Evolutionary conservation across 1,284 basidiomycete genomes (phyloP).

Genomic region (Sanguinoderma infundibulare): DNA sequence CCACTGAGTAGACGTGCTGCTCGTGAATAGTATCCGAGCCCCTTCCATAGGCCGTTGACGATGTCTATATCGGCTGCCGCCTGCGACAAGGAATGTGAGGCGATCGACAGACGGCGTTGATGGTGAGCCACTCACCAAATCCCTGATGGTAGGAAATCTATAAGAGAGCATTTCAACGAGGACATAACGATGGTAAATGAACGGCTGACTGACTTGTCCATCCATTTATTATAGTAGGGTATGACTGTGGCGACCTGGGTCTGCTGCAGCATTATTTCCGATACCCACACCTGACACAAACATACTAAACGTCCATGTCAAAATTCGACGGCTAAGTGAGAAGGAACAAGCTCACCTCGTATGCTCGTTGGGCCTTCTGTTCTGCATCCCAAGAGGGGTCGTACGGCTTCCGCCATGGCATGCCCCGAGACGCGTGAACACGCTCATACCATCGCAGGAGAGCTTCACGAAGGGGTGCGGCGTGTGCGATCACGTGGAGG

Average conservation of each 20-base stretch:
- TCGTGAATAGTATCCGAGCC: slow-evolving; percentile 91
- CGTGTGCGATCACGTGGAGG: slow-evolving; percentile 40
- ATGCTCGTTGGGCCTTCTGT: slow-evolving; percentile 73
- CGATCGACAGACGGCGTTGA: neutral
- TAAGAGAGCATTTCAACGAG: neutral
- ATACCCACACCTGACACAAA: slow-evolving; percentile 76
- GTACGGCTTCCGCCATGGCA: slow-evolving; percentile 87
- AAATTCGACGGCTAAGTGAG: neutral
- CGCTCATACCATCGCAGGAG: slow-evolving; percentile 72
- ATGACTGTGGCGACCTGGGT: slow-evolving; percentile 92
- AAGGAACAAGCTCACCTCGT: slow-evolving; percentile 57
- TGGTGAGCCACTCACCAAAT: slow-evolving; percentile 60
- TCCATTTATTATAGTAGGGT: slow-evolving; percentile 88
- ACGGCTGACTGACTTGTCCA: slow-evolving; percentile 63
- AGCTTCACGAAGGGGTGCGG: slow-evolving; percentile 46
- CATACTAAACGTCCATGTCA: neutral
- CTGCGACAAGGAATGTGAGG: slow-evolving; percentile 34
- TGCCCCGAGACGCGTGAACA: slow-evolving; percentile 67
- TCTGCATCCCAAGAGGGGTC: slow-evolving; percentile 52
- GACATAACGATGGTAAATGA: neutral
- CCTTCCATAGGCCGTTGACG: slow-evolving; percentile 89
- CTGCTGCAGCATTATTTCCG: slow-evolving; percentile 97
- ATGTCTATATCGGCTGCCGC: slow-evolving; percentile 80
- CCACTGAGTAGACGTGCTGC: slow-evolving; percentile 81
- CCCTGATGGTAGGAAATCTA: slow-evolving; percentile 57